A percentile compares a stretch with the other conserved stretches of the same genome.
phyloP scores from a whole-genome alignment of 2,329 filamentous ascomycete species.

The Clarireedia homoeocarpa region DNA sequence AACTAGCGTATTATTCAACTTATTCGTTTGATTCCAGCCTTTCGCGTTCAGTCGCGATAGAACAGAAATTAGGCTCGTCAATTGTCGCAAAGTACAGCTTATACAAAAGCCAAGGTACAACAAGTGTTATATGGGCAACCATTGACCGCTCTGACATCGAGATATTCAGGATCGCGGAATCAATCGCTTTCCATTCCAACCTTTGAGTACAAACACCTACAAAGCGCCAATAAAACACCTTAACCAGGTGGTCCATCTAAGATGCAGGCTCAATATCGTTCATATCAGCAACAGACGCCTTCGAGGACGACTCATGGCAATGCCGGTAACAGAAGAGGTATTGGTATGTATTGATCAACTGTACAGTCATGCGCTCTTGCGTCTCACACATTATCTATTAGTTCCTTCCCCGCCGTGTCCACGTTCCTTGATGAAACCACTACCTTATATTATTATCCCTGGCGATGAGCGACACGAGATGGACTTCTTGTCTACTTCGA shows the following conservation, averaged over 20 bases:
- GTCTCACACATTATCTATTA: slow-evolving; percentile 10
- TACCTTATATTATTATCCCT: not conserved
- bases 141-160: not conserved
- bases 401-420: slow-evolving; percentile 28
- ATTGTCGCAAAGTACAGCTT: not conserved
- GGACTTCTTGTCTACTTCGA: not conserved
- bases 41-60: not conserved
- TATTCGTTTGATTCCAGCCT: not conserved
- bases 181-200: no score
- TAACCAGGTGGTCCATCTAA: not conserved
- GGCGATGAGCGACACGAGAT: not conserved
- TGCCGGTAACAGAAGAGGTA: slow-evolving; percentile 26
- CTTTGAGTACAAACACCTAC: not conserved
- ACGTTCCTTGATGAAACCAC: not conserved
- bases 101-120: not conserved
- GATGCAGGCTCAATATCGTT: slow-evolving; percentile 10
- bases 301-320: slow-evolving; percentile 27
- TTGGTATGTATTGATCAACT: slow-evolving; percentile 26
- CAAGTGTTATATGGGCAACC: not conserved
- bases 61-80: not conserved
- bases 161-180: no score
- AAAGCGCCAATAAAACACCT: not conserved
- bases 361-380: slow-evolving; percentile 11
- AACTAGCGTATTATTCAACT: not conserved
- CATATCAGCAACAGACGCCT: slow-evolving; percentile 11